Evolutionary conservation across 2,329 filamentous ascomycete species (phyloP).

Genomic region (Talaromyces sp.): DNA sequence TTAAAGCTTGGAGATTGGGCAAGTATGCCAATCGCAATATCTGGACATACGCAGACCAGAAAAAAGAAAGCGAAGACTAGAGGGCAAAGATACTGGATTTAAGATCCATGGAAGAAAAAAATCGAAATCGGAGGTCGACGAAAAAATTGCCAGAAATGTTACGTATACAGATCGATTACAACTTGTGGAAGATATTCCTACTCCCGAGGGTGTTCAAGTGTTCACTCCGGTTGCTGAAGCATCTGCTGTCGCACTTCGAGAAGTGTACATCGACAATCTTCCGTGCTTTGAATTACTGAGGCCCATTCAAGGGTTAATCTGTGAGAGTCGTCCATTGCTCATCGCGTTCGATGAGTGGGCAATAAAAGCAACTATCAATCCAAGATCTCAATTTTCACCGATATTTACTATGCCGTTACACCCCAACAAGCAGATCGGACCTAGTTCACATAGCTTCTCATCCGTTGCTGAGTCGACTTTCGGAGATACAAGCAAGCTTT

Average conservation of each 20-base stretch:
- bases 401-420: background rate
- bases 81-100: slow-evolving; percentile 1
- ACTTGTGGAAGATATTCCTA: background rate
- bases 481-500: background rate
- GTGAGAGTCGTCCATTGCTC: background rate
- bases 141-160: slow-evolving; percentile 2
- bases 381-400: background rate
- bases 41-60: background rate
- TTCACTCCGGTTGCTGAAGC: background rate
- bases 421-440: background rate
- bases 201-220: background rate
- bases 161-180: slow-evolving; percentile 1
- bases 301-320: background rate
- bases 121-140: background rate
- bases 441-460: background rate
- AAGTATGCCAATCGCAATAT: background rate
- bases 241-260: background rate
- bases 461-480: background rate
- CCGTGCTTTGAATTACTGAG: background rate
- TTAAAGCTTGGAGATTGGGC: background rate
- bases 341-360: background rate
- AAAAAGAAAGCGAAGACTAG: background rate
- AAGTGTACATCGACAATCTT: background rate
- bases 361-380: background rate
- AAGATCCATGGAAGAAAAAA: background rate